These are phyloP conservation scores for Chrysoporthe puriensis DNA, from an alignment of 2,329 filamentous ascomycete genomes.

Conservation along the genomic window DNA sequence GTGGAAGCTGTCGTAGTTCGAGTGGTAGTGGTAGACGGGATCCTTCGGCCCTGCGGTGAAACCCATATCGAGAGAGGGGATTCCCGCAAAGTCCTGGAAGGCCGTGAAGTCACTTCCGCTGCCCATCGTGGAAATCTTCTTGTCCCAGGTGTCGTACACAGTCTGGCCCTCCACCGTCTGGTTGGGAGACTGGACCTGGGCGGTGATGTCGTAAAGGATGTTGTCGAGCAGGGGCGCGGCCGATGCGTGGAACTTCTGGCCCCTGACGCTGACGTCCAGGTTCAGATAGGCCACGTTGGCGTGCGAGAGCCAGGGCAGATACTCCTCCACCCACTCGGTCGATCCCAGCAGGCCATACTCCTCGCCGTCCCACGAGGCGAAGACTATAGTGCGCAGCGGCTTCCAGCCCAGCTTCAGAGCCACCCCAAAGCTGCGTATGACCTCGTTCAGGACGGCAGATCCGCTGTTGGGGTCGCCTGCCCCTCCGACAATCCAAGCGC, in stretches of 20 bases:
- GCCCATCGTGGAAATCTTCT: slow-evolving; percentile 56
- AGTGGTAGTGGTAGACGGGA: slow-evolving; percentile 76
- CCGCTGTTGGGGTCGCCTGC: slow-evolving; percentile 83
- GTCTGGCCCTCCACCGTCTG: slow-evolving; percentile 44
- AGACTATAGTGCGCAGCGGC: slow-evolving; percentile 59
- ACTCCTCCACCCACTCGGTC: slow-evolving; percentile 87
- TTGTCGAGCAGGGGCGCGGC: slow-evolving; percentile 65
- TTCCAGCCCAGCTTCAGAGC: slow-evolving; percentile 64
- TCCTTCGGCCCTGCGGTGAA: slow-evolving; percentile 49
- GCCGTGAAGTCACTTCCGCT: slow-evolving; percentile 70
- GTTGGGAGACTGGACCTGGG: slow-evolving; percentile 27
- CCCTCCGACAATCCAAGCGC: slow-evolving; percentile 83
- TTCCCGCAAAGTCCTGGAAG: slow-evolving; percentile 64
- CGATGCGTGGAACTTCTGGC: slow-evolving; percentile 62
- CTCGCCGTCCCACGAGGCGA: slow-evolving; percentile 73
- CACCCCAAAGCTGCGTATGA: slow-evolving; percentile 73
- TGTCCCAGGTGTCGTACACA: slow-evolving; percentile 50
- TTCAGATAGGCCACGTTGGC: slow-evolving; percentile 79
- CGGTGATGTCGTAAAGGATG: slow-evolving; percentile 47
- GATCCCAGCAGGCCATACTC: slow-evolving; percentile 82
- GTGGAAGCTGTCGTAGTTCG: slow-evolving; percentile 81
- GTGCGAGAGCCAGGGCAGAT: slow-evolving; percentile 73
- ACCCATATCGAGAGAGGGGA: slow-evolving; percentile 56
- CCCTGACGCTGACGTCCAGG: slow-evolving; percentile 61
- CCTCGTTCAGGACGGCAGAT: slow-evolving; percentile 77